Base-by-base conservation (phyloP, 257 asterid genomes). In the Buddleja alternifolia region DNA sequence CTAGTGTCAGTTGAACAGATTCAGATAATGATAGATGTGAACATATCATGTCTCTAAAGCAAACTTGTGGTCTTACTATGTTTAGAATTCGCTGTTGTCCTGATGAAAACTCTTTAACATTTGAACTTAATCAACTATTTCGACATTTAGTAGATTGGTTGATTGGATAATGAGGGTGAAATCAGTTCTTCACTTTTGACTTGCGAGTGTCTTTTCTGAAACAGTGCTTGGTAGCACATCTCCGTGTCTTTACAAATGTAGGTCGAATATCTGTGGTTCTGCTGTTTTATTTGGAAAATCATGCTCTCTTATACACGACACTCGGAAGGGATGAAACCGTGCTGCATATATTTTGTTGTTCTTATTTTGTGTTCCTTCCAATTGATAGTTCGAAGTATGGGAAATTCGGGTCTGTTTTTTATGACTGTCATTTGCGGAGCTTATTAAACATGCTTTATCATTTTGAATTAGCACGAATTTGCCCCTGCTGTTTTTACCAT, bases 321-420 rank as follows among this genome's bases (percentile, higher is more conserved):
- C 46, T 57, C 24, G 16, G 40, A 77, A 45, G 71, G 14, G 52
- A 24, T 57, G 25, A 47, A 41, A 59, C 19, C 39, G 36, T 62
- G 20, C 45, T 59, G 42, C 64, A 48, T 62, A 15, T 3, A 5
- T 4, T 40, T 70, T 46, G 67, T 46, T 45, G 58, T 37, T 41
- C 59, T 34, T 44, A 37, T 41, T 71, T 55, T 21, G 5, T 44
- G 39, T 42, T 58, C 64, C 62, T 20, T 23, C 24, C 8, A 47
- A 14, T 41, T 12, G 16, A 23, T 73, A 9, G 53, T 57, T 29
- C 52, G 40, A 0, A 32, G 54, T 8, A n/a, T 12, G 11, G 10
- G 61, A 25, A 59, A 20, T 51, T 34, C 17, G 42, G 8, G 57
- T 44, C 57, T 37, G 45, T 46, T 21, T 59, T 68, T 16, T 32